phyloP scores from a whole-genome alignment of 1,139 yeast genomes.

The Magnusiomyces paraingens region DNA sequence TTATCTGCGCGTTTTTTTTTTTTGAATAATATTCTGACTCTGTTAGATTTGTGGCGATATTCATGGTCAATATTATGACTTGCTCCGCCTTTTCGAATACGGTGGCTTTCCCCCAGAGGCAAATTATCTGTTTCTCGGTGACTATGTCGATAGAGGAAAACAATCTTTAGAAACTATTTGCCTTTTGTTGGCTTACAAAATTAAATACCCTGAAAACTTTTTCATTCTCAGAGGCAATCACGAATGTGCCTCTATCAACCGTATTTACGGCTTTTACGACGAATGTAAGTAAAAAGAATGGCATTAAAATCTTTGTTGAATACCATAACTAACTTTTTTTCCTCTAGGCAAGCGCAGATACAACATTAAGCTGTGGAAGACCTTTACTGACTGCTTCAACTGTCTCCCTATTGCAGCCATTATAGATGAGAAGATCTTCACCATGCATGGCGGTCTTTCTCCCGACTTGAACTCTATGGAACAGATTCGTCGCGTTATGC shows the following conservation, averaged over 20 bases:
- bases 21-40: neutral
- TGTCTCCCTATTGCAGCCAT: conserved; percentile 98
- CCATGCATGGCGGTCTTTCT: conserved; percentile 98
- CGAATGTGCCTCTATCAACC: conserved; percentile 94
- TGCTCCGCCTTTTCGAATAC: conserved; percentile 89
- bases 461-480: conserved; percentile 97
- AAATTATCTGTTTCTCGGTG: conserved; percentile 89
- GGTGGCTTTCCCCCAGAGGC: conserved; percentile 99
- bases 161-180: conserved; percentile 94
- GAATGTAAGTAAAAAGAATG: conserved; percentile 51
- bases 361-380: conserved; percentile 95
- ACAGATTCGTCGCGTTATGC: conserved; percentile 95
- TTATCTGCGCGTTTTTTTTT: neutral
- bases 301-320: neutral
- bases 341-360: conserved; percentile 65
- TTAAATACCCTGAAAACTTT: conserved; percentile 95
- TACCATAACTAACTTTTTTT: conserved; percentile 2
- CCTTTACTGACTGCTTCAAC: conserved; percentile 96
- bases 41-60: conserved; percentile 74
- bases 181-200: conserved; percentile 85
- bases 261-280: conserved; percentile 95
- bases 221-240: conserved; percentile 91
- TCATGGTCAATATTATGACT: conserved; percentile 96
- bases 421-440: conserved; percentile 93
- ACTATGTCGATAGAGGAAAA: conserved; percentile 97